These are phyloP conservation scores for Xylariaceae sp. DNA, from an alignment of 2,329 filamentous ascomycete genomes.

Conservation along the genomic window DNA sequence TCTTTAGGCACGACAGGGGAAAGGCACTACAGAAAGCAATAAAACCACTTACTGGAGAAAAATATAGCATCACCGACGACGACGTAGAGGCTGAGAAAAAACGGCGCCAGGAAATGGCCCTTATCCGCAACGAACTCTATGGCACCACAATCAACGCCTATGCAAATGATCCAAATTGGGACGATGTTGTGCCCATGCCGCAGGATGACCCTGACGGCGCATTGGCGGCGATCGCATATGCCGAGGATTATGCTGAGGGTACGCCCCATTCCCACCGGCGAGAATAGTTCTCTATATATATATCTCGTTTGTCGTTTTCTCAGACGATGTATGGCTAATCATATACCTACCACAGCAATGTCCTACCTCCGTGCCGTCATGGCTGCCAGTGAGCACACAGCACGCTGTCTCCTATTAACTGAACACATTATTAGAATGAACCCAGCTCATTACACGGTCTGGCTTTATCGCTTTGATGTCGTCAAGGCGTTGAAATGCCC, in stretches of 20 bases:
- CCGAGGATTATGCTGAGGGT: constrained; percentile 81
- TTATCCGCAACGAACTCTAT: constrained; percentile 49
- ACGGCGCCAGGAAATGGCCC: constrained; percentile 49
- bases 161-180: constrained; percentile 70
- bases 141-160: constrained; percentile 43
- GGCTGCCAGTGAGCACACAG: constrained; percentile 78
- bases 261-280: constrained; percentile 23
- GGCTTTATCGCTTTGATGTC: constrained; percentile 87
- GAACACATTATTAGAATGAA: constrained; percentile 90
- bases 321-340: constrained; percentile 6
- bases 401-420: constrained; percentile 74
- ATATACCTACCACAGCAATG: constrained; percentile 55
- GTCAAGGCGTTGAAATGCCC: constrained; percentile 63
- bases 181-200: constrained; percentile 76
- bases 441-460: constrained; percentile 96
- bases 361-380: constrained; percentile 92
- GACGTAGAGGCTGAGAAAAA: constrained; percentile 45
- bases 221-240: constrained; percentile 89
- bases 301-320: not conserved
- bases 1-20: constrained; percentile 40
- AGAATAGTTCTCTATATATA: not conserved
- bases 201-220: constrained; percentile 79
- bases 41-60: constrained; percentile 24
- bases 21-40: constrained; percentile 5
- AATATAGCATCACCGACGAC: constrained; percentile 29